Percentiles rank a stretch among this genome's conserved stretches.
Conservation (phyloP, 257 asterid genomes). For the Capsicum baccatum region DNA sequence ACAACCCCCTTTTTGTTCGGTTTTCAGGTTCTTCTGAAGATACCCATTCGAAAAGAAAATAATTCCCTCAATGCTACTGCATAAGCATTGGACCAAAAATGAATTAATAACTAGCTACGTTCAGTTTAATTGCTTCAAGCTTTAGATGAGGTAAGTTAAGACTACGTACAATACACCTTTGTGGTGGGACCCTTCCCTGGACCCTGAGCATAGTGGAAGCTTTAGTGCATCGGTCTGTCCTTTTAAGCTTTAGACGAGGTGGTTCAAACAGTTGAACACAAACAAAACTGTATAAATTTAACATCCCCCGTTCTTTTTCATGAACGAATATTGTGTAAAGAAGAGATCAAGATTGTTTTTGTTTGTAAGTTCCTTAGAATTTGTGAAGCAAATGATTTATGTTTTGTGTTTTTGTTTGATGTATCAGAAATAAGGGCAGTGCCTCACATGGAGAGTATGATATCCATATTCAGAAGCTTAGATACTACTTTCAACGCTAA, state of each 20-base stretch:
- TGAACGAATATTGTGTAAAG: not conserved
- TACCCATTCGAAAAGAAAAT: not conserved
- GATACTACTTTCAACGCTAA: slow-evolving; percentile 59
- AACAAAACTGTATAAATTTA: not conserved
- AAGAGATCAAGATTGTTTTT: not conserved
- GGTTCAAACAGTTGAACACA: not conserved
- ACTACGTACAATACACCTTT: too few species aligned
- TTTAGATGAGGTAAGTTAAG: not conserved
- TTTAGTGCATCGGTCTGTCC: too few species aligned
- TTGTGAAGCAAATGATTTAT: not conserved
- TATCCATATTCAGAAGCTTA: slow-evolving; percentile 60
- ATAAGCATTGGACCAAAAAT: not conserved
- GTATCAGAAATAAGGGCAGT: slow-evolving; percentile 75
- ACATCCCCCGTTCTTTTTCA: not conserved
- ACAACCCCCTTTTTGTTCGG: not conserved
- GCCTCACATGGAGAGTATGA: slow-evolving; percentile 65
- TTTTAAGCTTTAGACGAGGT: not conserved
- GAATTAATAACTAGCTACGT: not conserved
- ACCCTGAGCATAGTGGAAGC: too few species aligned
- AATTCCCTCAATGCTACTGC: not conserved
- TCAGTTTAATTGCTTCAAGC: not conserved
- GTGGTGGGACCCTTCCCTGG: too few species aligned
- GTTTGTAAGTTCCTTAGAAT: not conserved
- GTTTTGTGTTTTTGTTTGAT: not conserved
- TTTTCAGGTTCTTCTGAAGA: not conserved